phyloP scores from a whole-genome alignment of 1,139 yeast genomes.

The Williopsis jadinii region DNA sequence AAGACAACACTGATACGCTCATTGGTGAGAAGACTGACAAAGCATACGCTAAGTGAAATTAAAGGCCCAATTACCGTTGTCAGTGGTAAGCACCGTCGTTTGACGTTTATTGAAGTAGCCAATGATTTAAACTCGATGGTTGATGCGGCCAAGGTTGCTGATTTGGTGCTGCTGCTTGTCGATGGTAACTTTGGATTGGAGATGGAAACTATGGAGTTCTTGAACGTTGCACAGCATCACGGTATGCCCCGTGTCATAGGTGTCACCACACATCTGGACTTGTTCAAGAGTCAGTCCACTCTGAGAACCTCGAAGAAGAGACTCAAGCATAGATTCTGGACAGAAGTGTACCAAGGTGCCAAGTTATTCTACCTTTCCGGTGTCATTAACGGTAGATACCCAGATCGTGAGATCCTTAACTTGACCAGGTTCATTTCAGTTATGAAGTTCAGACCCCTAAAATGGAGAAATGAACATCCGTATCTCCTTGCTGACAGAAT shows the following conservation, averaged over 20 bases:
- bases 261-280: conserved; percentile 90
- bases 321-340: conserved; percentile 94
- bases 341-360: conserved; percentile 98
- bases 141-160: conserved; percentile 94
- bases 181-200: conserved; percentile 98
- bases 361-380: conserved; percentile 92
- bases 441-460: conserved; percentile 95
- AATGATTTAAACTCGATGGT: conserved; percentile 94
- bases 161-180: conserved; percentile 76
- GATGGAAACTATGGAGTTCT: conserved; percentile 99
- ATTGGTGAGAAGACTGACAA: conserved; percentile 81
- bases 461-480: conserved; percentile 99
- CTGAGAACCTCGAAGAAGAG: conserved; percentile 88
- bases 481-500: conserved; percentile 86
- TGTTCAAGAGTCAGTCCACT: conserved; percentile 85
- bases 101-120: conserved; percentile 88
- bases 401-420: conserved; percentile 91
- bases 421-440: conserved; percentile 90
- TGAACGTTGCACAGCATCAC: conserved; percentile 93
- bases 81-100: conserved; percentile 86
- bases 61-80: conserved; percentile 98
- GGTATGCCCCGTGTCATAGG: conserved; percentile 99
- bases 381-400: conserved; percentile 94
- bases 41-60: conserved; percentile 75
- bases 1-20: conserved; percentile 91